Conservation (phyloP, 257 asterid species). For the Jasminum sambac region DNA sequence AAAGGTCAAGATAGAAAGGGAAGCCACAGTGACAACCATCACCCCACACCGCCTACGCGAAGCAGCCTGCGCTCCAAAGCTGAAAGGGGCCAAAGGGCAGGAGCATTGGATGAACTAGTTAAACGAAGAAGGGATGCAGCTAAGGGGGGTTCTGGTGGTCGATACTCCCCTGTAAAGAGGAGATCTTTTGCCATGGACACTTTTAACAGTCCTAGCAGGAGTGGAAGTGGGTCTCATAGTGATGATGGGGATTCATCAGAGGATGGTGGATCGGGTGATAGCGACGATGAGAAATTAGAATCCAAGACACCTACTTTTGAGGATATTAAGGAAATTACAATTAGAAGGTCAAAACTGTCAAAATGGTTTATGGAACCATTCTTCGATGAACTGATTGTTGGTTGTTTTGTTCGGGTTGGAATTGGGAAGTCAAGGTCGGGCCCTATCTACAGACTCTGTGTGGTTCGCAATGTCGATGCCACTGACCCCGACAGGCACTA, state of each 20-base stretch:
- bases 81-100: constrained; percentile 29
- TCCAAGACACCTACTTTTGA: constrained; percentile 77
- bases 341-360: constrained; percentile 82
- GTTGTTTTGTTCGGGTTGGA: constrained; percentile 94
- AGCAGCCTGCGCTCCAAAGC: constrained; percentile 52
- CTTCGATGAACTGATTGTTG: constrained; percentile 90
- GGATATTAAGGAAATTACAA: constrained; percentile 82
- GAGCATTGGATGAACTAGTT: constrained; percentile 15
- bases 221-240: constrained; percentile 76
- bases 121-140: constrained; percentile 12
- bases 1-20: constrained; percentile 55
- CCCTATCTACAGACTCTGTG: constrained; percentile 85
- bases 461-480: constrained; percentile 80
- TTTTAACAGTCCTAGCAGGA: constrained; percentile 68
- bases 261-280: constrained; percentile 86
- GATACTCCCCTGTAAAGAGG: constrained; percentile 85
- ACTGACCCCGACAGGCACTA: constrained; percentile 80
- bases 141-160: constrained; percentile 12
- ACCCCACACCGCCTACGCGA: constrained; percentile 69
- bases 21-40: constrained; percentile 29
- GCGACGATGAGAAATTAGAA: constrained; percentile 86
- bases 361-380: constrained; percentile 99
- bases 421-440: constrained; percentile 89
- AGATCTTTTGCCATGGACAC: constrained; percentile 65
- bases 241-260: constrained; percentile 80